Evolutionary conservation across 371 early-diverging fungal genomes (phyloP), one percentile per base, ranked within the genome.

Genomic region (Parasitella parasitica): DNA sequence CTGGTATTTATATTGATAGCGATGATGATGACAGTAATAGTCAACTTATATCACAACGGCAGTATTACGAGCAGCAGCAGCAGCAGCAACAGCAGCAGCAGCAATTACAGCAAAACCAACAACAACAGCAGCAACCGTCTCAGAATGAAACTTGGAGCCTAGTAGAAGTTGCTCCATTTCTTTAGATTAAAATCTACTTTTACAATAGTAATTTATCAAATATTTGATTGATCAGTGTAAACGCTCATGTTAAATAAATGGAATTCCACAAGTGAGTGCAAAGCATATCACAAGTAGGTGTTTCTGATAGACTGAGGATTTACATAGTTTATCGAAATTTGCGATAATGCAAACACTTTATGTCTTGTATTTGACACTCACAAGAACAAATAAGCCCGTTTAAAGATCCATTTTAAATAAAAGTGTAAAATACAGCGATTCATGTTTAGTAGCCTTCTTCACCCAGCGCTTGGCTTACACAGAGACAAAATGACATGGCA

Each of bases 121-220:
- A 22, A 11, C 13, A 20, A 13, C 4, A 41, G 8, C 43, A 27
- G 24, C 13, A 60, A 0, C 39, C 55, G n/a, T 32, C 61, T 30
- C 59, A 24, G 13, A 66, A 52, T 30, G 74, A 80, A 50, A 65
- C 71, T 22, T 80, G 80, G 80, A 80, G 77, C 54, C 18, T 80
- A 24, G 77, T 80, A n/a, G 80, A 80, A 52, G 76, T 76, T n/a
- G 71, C 76, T 53, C 76, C 80, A 16, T 73, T 75, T 3, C 67
- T 71, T 2, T 43, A 20, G 15, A 43, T 43, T 8, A 3, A 20
- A 6, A 22, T 43, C 18, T 18, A 1, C 0, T 15, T n/a, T 20
- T 43, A 22, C 22, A 20, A 20, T 43, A 43, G n/a, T n/a, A n/a
- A n/a, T n/a, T n/a, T n/a, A n/a, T n/a, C 12, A 18, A 36, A 1